Base-by-base conservation (phyloP, 352 stramenopile genomes). In the Phytophthora syringae region DNA sequence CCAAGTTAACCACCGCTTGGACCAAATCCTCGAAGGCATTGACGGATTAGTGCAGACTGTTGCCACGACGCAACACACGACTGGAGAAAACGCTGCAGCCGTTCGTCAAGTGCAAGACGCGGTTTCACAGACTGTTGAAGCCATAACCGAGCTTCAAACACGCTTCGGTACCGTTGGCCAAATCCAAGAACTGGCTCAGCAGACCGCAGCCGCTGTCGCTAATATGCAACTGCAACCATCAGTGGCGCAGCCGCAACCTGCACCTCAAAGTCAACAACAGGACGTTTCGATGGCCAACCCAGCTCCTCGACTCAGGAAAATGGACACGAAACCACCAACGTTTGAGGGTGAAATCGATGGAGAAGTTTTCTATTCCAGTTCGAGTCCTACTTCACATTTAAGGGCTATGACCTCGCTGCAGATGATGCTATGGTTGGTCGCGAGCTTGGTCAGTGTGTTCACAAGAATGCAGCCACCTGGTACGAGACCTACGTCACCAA, bases 301-400 rank as follows among this genome's bases (percentile, higher is more conserved):
- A 15, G 40, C 39, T 22, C 40, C 20, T 30, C 55, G 44, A 24
- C 24, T 63, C 10, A 21, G 55, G 7, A 65, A 58, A 15, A 65
- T 65, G 48, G 57, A 65, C 1, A 58, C 37, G 16, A 65, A 65
- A n/a, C 58, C 49, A 25, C 58, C 40, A 22, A 48, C n/a, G 5
- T 59, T 66, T 42, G 58, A 53, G 16, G 58, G 58, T 6, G 40
- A 55, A 2, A 66, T 66, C 22, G n/a, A 54, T 36, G 50, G 40
- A 15, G 40, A 3, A 58, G 34, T 10, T 59, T 59, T 27, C 2
- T 66, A 15, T 53, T 66, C 24, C 58, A 55, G 32, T 66, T 66
- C 21, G 58, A 53, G 32, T 43, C 58, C 2, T 66, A 60, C 16
- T 66, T 66, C 24, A 37, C 20, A 3, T 54, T 51, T 7, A 66